Evolutionary conservation across 345 rosid species (phyloP), one percentile per base, ranked within the genome.

Genomic region (Citrus medica): DNA sequence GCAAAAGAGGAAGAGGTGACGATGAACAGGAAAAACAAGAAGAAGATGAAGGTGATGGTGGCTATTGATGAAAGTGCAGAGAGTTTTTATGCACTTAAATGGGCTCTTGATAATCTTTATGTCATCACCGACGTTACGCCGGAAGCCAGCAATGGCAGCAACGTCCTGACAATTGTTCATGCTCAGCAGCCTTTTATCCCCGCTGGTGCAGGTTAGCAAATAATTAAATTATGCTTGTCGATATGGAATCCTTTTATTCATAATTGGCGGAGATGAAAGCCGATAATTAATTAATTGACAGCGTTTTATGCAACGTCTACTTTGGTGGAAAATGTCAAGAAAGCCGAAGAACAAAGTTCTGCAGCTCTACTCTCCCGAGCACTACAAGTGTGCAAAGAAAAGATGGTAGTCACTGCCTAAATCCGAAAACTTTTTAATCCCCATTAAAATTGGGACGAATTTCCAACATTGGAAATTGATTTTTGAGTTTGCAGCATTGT

Each of bases 41-140:
- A 82, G 84, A 85, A 74, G 87, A 69, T 84, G 83, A 87, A 79
- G 38, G 86, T 90, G 62, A 80, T 88, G 90, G 88, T 87, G 79
- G 93, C 90, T 5, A 37, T 90, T 17, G 96, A 93, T 59, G 94
- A 89, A 53, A 91, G 94, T 81, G 90, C 83, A 25, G 89, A 82
- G 66, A 90, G 96, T 60, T 89, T 90, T 73, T 84, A 86, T 56
- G 93, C 93, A 19, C 87, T 93, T 27, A 81, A 85, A 60, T 91
- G 93, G 98, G 81, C 79, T 0, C 88, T 90, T 19, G 88, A 90
- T 28, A 73, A 88, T 64, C 82, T 90, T 19, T 55, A 80, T 64
- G 68, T 60, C 51, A 73, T 76, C 27, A 6, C 74, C 0, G 48
- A 78, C 1, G n/a, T 73, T 8, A 81, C 62, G 70, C 85, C 83